Conservation (phyloP, 768 basidiomycete species). For the Boletus rufocinnamomeus region DNA sequence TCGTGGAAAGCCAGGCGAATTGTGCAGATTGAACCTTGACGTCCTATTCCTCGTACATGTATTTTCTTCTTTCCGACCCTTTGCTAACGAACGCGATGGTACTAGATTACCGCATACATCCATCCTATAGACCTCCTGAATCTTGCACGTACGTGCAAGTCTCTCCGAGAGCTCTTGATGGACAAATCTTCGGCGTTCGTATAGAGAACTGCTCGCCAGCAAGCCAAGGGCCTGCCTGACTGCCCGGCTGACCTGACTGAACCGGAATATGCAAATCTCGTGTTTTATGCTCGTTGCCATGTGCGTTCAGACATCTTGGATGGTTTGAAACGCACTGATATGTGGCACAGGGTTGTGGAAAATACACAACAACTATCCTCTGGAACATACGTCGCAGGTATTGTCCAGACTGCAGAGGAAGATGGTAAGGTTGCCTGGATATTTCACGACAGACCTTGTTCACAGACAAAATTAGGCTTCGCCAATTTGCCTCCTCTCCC, state of each 20-base stretch:
- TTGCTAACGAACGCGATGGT: neutral
- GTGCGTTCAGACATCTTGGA: neutral
- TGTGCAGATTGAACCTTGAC: conserved; percentile 16
- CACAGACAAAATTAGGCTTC: neutral
- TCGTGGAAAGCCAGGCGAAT: neutral
- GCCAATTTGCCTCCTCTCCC: neutral
- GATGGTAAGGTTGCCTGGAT: neutral
- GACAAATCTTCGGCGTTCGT: conserved; percentile 28
- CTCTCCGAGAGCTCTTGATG: conserved; percentile 40
- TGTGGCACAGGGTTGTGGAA: conserved; percentile 10
- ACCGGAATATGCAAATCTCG: conserved; percentile 44
- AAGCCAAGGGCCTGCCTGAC: conserved; percentile 39
- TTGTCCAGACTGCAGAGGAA: conserved; percentile 5
- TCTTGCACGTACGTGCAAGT: conserved; percentile 43
- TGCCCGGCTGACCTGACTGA: conserved; percentile 47
- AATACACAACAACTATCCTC: neutral
- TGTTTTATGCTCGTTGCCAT: conserved; percentile 31
- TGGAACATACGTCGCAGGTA: conserved; percentile 18
- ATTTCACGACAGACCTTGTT: neutral
- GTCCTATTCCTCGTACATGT: conserved; percentile 12
- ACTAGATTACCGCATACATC: conserved; percentile 43
- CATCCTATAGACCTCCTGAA: conserved; percentile 33
- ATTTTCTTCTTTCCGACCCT: neutral
- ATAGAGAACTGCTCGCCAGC: conserved; percentile 29
- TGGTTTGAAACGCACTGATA: neutral